Conservation (phyloP, 768 basidiomycete species). For the Ephemerocybe angulata region DNA sequence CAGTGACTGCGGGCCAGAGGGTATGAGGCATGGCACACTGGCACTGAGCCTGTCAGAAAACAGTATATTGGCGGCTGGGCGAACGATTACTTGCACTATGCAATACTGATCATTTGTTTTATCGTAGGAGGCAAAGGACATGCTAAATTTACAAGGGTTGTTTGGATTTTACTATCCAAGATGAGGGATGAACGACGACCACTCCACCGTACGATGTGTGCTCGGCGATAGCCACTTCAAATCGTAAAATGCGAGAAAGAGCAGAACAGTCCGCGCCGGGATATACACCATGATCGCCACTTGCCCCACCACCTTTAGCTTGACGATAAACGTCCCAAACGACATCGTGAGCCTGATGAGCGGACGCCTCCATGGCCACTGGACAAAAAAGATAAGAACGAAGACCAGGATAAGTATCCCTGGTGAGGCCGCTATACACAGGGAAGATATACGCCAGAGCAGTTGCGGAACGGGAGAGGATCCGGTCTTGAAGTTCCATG, state of each 20-base stretch:
- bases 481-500: constrained; percentile 17
- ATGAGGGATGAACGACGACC: constrained; percentile 11
- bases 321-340: neutral
- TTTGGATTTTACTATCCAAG: constrained; percentile 3
- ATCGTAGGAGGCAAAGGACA: no score
- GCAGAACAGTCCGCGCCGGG: constrained; percentile 4
- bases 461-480: constrained; percentile 16
- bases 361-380: neutral
- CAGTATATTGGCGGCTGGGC: no score
- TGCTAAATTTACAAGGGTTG: no score
- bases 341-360: neutral
- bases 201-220: constrained; percentile 5
- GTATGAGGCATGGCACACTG: no score
- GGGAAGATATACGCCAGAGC: constrained; percentile 18
- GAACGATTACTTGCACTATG: no score
- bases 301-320: neutral
- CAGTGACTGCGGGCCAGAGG: no score
- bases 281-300: constrained; percentile 1
- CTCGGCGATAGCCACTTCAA: neutral
- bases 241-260: constrained; percentile 9
- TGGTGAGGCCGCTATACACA: neutral
- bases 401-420: constrained; percentile 1
- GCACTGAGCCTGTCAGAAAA: no score
- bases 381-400: constrained; percentile 9
- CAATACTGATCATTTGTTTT: no score